Conservation (phyloP, 208 protist species). For the Leishmania amazonensis region DNA sequence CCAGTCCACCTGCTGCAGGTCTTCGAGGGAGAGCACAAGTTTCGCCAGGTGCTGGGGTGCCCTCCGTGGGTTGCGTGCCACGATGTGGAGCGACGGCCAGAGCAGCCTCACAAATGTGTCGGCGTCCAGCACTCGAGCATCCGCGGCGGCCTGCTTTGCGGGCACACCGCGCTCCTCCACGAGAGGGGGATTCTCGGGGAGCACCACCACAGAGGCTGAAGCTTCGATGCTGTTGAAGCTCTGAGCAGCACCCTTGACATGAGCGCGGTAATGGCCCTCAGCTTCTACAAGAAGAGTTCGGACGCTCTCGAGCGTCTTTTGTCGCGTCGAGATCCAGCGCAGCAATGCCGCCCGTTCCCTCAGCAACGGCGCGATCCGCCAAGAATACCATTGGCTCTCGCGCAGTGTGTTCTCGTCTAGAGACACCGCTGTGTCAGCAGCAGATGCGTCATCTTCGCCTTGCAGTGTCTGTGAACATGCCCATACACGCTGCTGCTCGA, state of each 20-base stretch:
- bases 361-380: slow-evolving; percentile 5
- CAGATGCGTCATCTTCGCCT: background rate
- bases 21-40: slow-evolving; percentile 65
- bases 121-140: slow-evolving; percentile 26
- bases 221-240: background rate
- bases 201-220: background rate
- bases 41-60: slow-evolving; percentile 49
- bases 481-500: background rate
- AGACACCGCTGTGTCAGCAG: background rate
- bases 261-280: slow-evolving; percentile 7
- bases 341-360: background rate
- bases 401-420: background rate
- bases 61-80: slow-evolving; percentile 27
- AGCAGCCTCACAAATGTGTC: slow-evolving; percentile 38
- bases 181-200: slow-evolving; percentile 6
- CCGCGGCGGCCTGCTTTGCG: background rate
- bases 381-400: slow-evolving; percentile 7
- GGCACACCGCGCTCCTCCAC: background rate
- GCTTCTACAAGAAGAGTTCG: slow-evolving; percentile 11
- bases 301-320: slow-evolving; percentile 2
- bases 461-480: too few species aligned
- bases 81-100: slow-evolving; percentile 38
- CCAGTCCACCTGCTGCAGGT: slow-evolving; percentile 54
- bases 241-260: background rate
- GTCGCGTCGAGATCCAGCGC: slow-evolving; percentile 13